phyloP scores from a whole-genome alignment of 331 rosid genomes.

The Saraca asoca region DNA sequence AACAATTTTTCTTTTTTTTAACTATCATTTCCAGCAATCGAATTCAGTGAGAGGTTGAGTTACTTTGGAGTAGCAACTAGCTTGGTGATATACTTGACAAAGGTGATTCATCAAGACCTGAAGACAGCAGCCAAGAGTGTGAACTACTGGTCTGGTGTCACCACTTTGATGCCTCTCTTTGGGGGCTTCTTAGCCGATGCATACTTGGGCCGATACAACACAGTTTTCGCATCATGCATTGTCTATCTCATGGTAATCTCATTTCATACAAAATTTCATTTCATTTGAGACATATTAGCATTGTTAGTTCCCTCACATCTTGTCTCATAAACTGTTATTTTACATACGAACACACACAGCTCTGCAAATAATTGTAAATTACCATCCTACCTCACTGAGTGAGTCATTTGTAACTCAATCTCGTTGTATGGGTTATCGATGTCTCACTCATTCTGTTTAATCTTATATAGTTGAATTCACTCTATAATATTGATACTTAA shows the following conservation, averaged over 20 bases:
- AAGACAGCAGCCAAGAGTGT: constrained; percentile 82
- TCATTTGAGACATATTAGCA: not conserved
- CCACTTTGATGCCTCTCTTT: constrained; percentile 77
- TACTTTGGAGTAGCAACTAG: constrained; percentile 85
- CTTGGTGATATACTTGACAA: constrained; percentile 75
- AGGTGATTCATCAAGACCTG: constrained; percentile 76
- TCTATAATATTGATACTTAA: too few species aligned
- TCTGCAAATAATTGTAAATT: too few species aligned
- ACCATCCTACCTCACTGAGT: too few species aligned
- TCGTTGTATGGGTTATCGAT: too few species aligned
- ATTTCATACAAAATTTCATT: not conserved
- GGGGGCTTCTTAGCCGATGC: constrained; percentile 96
- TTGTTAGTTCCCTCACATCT: not conserved
- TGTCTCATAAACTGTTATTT: not conserved
- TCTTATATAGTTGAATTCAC: too few species aligned
- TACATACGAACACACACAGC: too few species aligned
- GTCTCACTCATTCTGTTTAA: too few species aligned
- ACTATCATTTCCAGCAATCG: constrained; percentile 58
- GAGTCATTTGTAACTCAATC: too few species aligned
- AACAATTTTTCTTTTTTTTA: not conserved
- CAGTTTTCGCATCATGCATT: constrained; percentile 63
- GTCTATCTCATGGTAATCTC: constrained; percentile 67
- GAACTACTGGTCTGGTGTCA: constrained; percentile 86
- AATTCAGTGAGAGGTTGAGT: constrained; percentile 87
- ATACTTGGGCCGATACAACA: constrained; percentile 76